Evolutionary conservation across 148 eudicot genomes (phyloP).

Genomic region (Euryodendron excelsum): DNA sequence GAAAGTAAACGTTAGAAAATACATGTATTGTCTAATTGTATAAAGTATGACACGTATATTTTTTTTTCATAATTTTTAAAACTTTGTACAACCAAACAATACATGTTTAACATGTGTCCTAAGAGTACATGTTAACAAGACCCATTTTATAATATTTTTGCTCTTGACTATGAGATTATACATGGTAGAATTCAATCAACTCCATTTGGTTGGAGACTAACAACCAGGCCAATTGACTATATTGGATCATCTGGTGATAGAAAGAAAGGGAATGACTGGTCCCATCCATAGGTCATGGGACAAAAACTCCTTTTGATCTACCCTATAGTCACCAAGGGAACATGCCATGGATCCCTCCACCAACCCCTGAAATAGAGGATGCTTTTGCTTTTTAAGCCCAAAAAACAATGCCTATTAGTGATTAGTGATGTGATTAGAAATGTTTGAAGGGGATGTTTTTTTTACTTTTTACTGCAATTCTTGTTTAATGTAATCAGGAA

Average conservation of each 20-base stretch:
- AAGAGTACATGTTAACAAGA: too few species aligned
- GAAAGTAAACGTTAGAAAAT: too few species aligned
- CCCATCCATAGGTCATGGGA: neutral
- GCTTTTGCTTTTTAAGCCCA: conserved; percentile 3
- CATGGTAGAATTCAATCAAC: too few species aligned
- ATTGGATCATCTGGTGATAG: neutral
- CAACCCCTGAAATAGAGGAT: conserved; percentile 12
- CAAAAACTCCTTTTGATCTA: neutral
- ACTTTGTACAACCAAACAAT: too few species aligned
- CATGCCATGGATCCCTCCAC: conserved; percentile 7
- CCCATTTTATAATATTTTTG: too few species aligned
- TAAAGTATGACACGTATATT: too few species aligned
- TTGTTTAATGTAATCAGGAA: neutral
- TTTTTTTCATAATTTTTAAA: too few species aligned
- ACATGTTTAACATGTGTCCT: too few species aligned
- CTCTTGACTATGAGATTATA: too few species aligned
- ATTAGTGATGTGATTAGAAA: neutral
- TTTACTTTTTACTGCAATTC: neutral
- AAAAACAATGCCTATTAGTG: neutral
- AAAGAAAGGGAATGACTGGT: neutral
- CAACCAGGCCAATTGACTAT: neutral
- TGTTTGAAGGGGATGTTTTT: neutral
- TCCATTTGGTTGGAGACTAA: too few species aligned
- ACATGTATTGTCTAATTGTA: too few species aligned
- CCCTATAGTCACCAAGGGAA: neutral